Conservation (phyloP, 441 rosid species). For the Populus hybrid region DNA sequence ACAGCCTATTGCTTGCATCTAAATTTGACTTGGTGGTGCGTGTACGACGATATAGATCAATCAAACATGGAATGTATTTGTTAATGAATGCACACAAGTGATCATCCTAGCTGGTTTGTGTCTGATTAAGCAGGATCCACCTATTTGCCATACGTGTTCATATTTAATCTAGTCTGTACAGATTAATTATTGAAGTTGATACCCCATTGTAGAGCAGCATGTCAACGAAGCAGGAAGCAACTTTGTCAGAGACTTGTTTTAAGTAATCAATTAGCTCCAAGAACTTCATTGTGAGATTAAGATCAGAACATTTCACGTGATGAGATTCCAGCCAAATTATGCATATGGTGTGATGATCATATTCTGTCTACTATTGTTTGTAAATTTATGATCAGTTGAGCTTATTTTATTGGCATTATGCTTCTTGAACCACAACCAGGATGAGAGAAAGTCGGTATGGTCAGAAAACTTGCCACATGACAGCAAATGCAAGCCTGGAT, state of each 20-base stretch:
- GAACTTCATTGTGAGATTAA: too few relatives aligned
- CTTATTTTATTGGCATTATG: neutral
- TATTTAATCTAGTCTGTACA: neutral
- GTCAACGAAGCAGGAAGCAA: neutral
- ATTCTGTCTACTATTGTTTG: neutral
- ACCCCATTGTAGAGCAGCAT: neutral
- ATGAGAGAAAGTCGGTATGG: neutral
- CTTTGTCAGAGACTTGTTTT: neutral
- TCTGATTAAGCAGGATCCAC: neutral
- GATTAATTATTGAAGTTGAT: neutral
- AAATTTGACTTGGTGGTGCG: too few relatives aligned
- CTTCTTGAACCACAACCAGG: neutral
- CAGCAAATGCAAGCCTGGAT: conserved; percentile 9
- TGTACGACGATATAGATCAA: too few relatives aligned
- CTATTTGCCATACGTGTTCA: neutral
- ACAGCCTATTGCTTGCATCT: neutral
- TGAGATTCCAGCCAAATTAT: too few relatives aligned
- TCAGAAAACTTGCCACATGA: conserved; percentile 8
- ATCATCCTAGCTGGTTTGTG: neutral
- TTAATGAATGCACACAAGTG: neutral
- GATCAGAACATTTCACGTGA: too few relatives aligned
- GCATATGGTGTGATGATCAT: neutral
- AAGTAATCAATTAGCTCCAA: neutral
- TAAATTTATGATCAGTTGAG: too few relatives aligned
- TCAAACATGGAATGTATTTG: too few relatives aligned